Percentiles rank a stretch among this genome's conserved stretches.
Evolutionary conservation across 108 stramenopile genomes (phyloP).

Genomic region (Craspedostauros australis): DNA sequence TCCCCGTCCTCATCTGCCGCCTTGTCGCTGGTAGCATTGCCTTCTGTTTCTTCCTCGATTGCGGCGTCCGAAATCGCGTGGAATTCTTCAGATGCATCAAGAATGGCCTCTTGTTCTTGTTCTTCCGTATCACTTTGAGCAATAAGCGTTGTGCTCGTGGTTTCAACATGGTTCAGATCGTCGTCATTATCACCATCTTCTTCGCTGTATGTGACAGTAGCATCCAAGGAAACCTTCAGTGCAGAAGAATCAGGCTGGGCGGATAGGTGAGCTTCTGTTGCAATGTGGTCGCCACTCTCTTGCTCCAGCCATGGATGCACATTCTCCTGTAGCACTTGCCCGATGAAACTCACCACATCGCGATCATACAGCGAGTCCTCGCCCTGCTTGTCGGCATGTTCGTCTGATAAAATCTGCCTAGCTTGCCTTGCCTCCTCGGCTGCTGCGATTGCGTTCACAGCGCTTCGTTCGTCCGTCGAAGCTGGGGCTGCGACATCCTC

Average conservation of each 20-base stretch:
- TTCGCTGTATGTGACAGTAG: too few species aligned
- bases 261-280: too few species aligned
- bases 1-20: too few species aligned
- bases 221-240: too few species aligned
- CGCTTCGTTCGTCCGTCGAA: not conserved
- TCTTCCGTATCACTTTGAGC: not conserved
- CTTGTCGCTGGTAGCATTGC: not conserved
- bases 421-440: not conserved
- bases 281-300: too few species aligned
- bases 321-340: slow-evolving; percentile 16
- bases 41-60: not conserved
- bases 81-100: not conserved
- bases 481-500: not conserved
- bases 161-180: not conserved
- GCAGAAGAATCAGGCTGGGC: too few species aligned
- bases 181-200: not conserved
- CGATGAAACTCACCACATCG: slow-evolving; percentile 23
- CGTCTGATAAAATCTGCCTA: not conserved
- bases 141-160: not conserved
- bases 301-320: slow-evolving; percentile 12
- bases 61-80: not conserved
- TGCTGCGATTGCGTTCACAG: not conserved
- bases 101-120: not conserved
- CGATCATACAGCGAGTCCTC: too few species aligned
- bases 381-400: not conserved